Percentiles rank a stretch among this genome's conserved stretches.
Conservation (phyloP, 495 filamentous ascomycete species). For the Talaromyces trachyspermus region DNA sequence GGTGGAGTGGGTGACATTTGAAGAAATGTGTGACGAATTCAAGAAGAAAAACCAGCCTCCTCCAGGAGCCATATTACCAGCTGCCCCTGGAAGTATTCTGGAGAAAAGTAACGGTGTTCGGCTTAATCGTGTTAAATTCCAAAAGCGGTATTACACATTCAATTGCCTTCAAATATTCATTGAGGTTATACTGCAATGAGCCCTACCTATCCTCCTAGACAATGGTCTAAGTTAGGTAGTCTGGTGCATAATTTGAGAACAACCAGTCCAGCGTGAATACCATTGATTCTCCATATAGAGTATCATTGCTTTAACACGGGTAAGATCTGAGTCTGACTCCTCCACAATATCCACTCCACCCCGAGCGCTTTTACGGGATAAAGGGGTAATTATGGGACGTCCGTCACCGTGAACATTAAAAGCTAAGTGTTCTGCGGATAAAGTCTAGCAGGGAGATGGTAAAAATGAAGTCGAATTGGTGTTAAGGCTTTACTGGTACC, state of each 20-base stretch:
- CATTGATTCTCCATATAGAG: background rate
- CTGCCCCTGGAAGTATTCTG: constrained; percentile 47
- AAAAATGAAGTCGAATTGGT: too few species aligned
- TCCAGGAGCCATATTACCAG: constrained; percentile 60
- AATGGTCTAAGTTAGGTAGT: background rate
- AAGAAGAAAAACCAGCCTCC: constrained; percentile 61
- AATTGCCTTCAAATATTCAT: background rate
- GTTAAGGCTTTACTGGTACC: too few species aligned
- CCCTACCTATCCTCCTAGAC: too few species aligned
- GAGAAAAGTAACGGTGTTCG: constrained; percentile 16
- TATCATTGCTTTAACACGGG: background rate
- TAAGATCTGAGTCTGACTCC: too few species aligned
- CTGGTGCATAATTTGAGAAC: background rate
- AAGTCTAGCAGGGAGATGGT: too few species aligned
- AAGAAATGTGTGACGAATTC: constrained; percentile 61
- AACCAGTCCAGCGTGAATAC: background rate
- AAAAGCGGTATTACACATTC: background rate
- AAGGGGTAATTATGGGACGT: too few species aligned
- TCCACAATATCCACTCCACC: too few species aligned
- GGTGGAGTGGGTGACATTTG: constrained; percentile 68
- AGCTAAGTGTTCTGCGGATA: too few species aligned
- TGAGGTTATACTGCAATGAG: background rate
- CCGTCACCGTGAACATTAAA: too few species aligned
- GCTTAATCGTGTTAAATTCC: background rate
- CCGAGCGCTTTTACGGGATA: too few species aligned